Percentiles rank a stretch among this genome's conserved stretches.
phyloP scores from a whole-genome alignment of 2,329 filamentous ascomycete genomes.

The Aspergillus sojae region DNA sequence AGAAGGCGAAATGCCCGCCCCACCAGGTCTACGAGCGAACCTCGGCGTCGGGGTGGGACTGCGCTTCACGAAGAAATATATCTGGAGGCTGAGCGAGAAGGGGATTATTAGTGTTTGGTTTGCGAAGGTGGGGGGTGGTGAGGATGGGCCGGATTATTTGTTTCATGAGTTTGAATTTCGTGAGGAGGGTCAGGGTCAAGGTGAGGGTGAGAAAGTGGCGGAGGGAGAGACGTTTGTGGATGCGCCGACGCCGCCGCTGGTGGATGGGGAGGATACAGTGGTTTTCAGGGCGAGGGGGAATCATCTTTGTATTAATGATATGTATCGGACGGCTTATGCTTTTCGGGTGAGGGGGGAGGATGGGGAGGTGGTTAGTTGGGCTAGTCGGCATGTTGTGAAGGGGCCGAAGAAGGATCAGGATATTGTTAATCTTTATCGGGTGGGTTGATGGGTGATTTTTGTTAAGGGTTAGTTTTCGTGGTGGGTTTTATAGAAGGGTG shows the following conservation, averaged over 20 bases:
- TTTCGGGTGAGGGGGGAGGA: slow-evolving; percentile 39
- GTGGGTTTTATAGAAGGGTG: background rate
- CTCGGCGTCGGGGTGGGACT: slow-evolving; percentile 25
- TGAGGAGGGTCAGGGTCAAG: slow-evolving; percentile 6
- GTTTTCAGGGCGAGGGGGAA: slow-evolving; percentile 43
- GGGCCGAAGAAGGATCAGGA: slow-evolving; percentile 51
- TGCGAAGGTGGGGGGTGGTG: slow-evolving; percentile 36
- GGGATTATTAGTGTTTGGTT: slow-evolving; percentile 48
- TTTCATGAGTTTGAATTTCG: slow-evolving; percentile 48
- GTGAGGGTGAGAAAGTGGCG: background rate
- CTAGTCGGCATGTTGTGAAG: slow-evolving; percentile 48
- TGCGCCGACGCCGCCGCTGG: slow-evolving; percentile 27
- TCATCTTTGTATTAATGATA: slow-evolving; percentile 51
- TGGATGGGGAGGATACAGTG: slow-evolving; percentile 20
- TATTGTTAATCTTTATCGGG: slow-evolving; percentile 44
- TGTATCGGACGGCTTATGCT: slow-evolving; percentile 49
- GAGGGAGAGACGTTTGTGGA: slow-evolving; percentile 24
- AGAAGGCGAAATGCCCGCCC: slow-evolving; percentile 43
- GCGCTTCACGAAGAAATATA: slow-evolving; percentile 47
- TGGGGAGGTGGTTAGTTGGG: slow-evolving; percentile 42
- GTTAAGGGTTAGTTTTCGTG: background rate
- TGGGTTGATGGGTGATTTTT: background rate
- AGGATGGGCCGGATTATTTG: slow-evolving; percentile 44
- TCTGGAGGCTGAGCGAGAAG: slow-evolving; percentile 41
- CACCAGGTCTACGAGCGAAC: background rate